phyloP scores from a whole-genome alignment of 768 basidiomycete species.

The Rhodocollybia butyracea region DNA sequence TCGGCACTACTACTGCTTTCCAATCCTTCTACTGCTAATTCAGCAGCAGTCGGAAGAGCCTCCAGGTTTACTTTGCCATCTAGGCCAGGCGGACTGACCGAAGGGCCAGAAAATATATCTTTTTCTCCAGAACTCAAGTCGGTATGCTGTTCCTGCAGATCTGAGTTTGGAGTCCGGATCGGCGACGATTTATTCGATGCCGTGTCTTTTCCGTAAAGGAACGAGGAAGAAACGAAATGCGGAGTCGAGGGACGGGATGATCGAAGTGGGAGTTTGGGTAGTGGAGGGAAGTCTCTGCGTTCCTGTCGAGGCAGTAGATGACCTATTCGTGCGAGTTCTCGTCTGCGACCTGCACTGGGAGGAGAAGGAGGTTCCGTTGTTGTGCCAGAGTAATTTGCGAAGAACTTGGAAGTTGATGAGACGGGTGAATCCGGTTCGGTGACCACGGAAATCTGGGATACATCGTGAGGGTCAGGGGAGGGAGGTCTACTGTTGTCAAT shows the following conservation, averaged over 20 bases:
- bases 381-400: background rate
- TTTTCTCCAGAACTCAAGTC: background rate
- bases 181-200: too few species aligned
- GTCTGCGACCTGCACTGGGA: background rate
- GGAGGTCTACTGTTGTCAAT: background rate
- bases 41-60: background rate
- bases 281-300: background rate
- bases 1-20: background rate
- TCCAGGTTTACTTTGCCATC: background rate
- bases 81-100: constrained; percentile 1
- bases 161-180: background rate
- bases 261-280: background rate
- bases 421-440: background rate
- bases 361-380: background rate
- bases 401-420: background rate
- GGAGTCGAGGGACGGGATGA: background rate
- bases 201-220: background rate
- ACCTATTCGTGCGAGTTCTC: background rate
- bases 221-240: background rate
- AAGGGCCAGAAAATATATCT: background rate
- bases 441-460: background rate
- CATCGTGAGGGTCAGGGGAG: background rate
- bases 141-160: background rate
- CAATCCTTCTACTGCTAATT: background rate
- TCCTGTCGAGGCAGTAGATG: background rate